These are phyloP conservation scores for Pichia californica DNA, from an alignment of 805 yeast genomes.

Conservation along the genomic window DNA sequence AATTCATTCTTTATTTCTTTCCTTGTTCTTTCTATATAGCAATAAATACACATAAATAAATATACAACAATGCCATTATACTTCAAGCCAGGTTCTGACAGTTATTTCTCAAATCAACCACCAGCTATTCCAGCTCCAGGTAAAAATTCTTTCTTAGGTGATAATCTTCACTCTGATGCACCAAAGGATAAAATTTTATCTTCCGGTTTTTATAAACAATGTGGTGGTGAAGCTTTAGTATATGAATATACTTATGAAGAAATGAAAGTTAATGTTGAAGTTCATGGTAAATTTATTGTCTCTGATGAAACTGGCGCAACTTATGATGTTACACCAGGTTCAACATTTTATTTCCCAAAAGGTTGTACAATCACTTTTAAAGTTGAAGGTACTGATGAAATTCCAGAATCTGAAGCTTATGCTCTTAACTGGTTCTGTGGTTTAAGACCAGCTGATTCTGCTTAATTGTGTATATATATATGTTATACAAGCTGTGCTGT, in stretches of 20 bases:
- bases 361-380: constrained; percentile 64
- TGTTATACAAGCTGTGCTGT: too few relatives aligned
- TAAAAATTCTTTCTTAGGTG: constrained; percentile 65
- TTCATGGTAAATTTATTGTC: constrained; percentile 57
- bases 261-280: constrained; percentile 63
- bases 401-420: constrained; percentile 39
- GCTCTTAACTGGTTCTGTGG: constrained; percentile 61
- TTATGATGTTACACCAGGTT: constrained; percentile 56
- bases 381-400: constrained; percentile 32
- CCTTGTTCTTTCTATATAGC: too few relatives aligned
- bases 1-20: too few relatives aligned
- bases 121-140: constrained; percentile 59
- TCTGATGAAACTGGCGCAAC: constrained; percentile 58
- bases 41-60: too few relatives aligned
- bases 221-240: constrained; percentile 61
- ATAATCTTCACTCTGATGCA: constrained; percentile 54
- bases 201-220: constrained; percentile 61
- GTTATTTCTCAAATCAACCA: constrained; percentile 46
- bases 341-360: constrained; percentile 58
- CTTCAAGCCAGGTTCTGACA: constrained; percentile 45
- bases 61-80: constrained; percentile 44
- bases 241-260: constrained; percentile 63
- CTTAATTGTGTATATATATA: too few relatives aligned
- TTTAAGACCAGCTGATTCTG: constrained; percentile 37
- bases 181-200: constrained; percentile 54